Percentiles rank a stretch among this genome's conserved stretches.
Evolutionary conservation across 2,329 filamentous ascomycete genomes (phyloP).

Genomic region (Ceratocystis alfenasii): DNA sequence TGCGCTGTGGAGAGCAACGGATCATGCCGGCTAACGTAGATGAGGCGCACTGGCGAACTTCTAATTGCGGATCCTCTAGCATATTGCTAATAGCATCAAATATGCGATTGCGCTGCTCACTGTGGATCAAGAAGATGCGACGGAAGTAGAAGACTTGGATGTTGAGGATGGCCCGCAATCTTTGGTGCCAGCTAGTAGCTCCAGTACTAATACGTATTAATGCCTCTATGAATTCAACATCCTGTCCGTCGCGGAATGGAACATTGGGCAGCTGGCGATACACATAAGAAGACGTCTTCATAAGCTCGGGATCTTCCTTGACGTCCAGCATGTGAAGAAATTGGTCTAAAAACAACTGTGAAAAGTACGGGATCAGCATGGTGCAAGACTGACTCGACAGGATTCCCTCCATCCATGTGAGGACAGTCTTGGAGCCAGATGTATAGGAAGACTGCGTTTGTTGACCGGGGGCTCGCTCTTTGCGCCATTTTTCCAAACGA

Average conservation of each 20-base stretch:
- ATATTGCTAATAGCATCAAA: constrained; percentile 93
- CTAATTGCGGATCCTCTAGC: constrained; percentile 81
- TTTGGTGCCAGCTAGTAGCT: constrained; percentile 86
- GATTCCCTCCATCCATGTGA: constrained; percentile 88
- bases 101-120: constrained; percentile 61
- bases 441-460: constrained; percentile 92
- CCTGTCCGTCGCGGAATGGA: constrained; percentile 76
- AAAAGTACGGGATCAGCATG: constrained; percentile 82
- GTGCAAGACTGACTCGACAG: constrained; percentile 88
- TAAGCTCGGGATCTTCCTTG: constrained; percentile 93
- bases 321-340: constrained; percentile 99
- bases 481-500: constrained; percentile 75
- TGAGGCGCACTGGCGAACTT: constrained; percentile 86
- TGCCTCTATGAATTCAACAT: constrained; percentile 69
- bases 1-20: constrained; percentile 71
- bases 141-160: constrained; percentile 99
- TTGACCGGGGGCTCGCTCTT: constrained; percentile 71
- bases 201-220: constrained; percentile 79
- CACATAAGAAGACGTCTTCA: constrained; percentile 88
- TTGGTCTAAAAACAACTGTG: constrained; percentile 77
- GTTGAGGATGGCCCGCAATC: constrained; percentile 86
- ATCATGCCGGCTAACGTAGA: constrained; percentile 96
- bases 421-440: constrained; percentile 86
- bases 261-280: constrained; percentile 95
- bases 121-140: constrained; percentile 73